Percentiles rank a stretch among this genome's conserved stretches.
These are phyloP conservation scores for Sporisorium sorghi DNA, from an alignment of 1,284 basidiomycete species.

Conservation along the genomic window DNA sequence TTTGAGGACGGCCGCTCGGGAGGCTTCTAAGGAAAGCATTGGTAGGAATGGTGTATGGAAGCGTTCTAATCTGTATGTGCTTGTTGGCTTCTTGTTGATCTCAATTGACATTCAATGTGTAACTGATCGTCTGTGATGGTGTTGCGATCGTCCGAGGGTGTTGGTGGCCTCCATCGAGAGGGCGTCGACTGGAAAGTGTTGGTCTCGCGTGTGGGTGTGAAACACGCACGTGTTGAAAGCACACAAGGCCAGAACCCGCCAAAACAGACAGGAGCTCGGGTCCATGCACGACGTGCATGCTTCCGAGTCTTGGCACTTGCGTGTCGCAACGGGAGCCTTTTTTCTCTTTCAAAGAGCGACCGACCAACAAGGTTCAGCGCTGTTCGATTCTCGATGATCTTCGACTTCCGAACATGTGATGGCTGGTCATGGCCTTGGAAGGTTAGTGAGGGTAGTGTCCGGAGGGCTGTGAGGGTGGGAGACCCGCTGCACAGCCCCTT, in stretches of 20 bases:
- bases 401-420: too few relatives aligned
- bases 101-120: neutral
- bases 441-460: neutral
- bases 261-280: neutral
- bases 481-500: neutral
- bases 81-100: conserved; percentile 9
- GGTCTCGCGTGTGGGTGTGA: conserved; percentile 1
- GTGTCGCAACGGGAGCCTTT: neutral
- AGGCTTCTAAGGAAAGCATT: conserved; percentile 13
- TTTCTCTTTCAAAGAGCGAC: neutral
- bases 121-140: neutral
- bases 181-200: conserved; percentile 2
- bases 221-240: conserved; percentile 3
- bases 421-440: neutral
- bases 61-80: neutral
- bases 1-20: conserved; percentile 32
- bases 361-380: too few relatives aligned
- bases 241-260: too few relatives aligned
- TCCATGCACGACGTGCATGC: conserved; percentile 7
- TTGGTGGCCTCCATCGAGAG: too few relatives aligned
- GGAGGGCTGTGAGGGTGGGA: too few relatives aligned
- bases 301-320: conserved; percentile 12
- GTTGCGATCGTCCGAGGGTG: neutral
- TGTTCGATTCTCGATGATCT: too few relatives aligned
- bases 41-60: too few relatives aligned